phyloP scores from a whole-genome alignment of 306 rosid genomes.

The Vigna radiata region DNA sequence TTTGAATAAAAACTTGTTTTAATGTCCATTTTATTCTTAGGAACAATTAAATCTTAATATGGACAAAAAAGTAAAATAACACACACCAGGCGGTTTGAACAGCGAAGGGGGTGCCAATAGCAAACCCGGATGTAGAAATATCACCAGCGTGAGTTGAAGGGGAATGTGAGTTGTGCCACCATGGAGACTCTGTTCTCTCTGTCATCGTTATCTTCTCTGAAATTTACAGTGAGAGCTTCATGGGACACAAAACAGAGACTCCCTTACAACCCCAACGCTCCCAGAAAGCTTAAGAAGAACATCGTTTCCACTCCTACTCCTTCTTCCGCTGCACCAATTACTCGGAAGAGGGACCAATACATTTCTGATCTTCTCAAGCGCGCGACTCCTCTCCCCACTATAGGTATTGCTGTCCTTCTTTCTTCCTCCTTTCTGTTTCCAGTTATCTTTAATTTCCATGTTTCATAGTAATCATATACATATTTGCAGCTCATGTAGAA shows the following conservation, averaged over 20 bases:
- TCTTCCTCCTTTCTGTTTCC: not conserved
- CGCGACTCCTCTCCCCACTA: slow-evolving; percentile 42
- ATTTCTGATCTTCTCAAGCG: slow-evolving; percentile 75
- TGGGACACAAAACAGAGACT: slow-evolving; percentile 76
- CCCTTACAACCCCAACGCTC: slow-evolving; percentile 86
- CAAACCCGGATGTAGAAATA: not conserved
- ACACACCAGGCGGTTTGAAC: no score
- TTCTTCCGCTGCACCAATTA: slow-evolving; percentile 44
- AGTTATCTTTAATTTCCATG: not conserved
- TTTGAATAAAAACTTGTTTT: no score
- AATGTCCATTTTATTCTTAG: no score
- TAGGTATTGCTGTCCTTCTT: slow-evolving; percentile 38
- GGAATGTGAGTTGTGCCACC: not conserved
- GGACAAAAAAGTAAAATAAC: no score
- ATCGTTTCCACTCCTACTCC: slow-evolving; percentile 35
- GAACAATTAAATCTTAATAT: no score
- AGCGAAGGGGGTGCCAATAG: no score
- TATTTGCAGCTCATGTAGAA: slow-evolving; percentile 1
- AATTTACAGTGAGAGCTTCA: slow-evolving; percentile 58
- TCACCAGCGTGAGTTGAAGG: not conserved
- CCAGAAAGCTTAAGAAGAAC: slow-evolving; percentile 64
- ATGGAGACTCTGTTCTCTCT: slow-evolving; percentile 37
- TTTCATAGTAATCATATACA: not conserved
- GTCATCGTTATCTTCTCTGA: slow-evolving; percentile 29
- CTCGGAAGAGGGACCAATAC: slow-evolving; percentile 39